Base-by-base conservation (phyloP, 495 filamentous ascomycete species). In the Hyaloscypha bicolor region DNA sequence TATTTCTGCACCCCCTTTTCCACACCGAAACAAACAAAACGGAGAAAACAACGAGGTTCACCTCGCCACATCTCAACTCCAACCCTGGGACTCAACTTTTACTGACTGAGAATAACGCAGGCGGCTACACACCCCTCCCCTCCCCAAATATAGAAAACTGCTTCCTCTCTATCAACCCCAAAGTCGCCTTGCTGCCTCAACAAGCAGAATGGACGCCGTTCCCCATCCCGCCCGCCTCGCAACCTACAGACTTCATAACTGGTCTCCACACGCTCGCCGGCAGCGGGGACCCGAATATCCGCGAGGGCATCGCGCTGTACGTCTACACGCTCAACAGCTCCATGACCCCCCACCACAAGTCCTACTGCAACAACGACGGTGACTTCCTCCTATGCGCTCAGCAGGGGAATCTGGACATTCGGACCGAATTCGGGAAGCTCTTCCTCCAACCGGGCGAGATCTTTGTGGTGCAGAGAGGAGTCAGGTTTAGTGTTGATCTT, bases 151-250 rank as follows among this genome's bases (percentile, higher is more conserved):
- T 69, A 32, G 37, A 69, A 55, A 69, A 69, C 42, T 69, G 67
- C 33, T 69, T 69, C 55, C 55, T 69, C 16, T 84, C 82, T 66
- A 81, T 82, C 67, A 79, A 80, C 21, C 67, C 67, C 21, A 77
- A 79, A 42, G 81, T 88, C n/a, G 79, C 80, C 52, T 78, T 86
- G 65, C 84, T 85, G 6, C 91, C 91, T 2, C 92, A 91, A 64
- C 86, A 90, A 71, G 78, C 91, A 19, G 86, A 90, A 66, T 93
- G 91, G 91, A 83, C 89, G 55, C 90, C 91, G 3, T 91, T 93
- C 65, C 83, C 89, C 51, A 66, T 90, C 6, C 83, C 89, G 51
- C 66, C 89, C 6, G 32, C 31, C 22, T 55, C 22, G n/a, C 30
- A 60, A 16, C 21, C 82, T 86, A 85, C 87, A 5, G 88, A 90